Evolutionary conservation across 106 monocot species (phyloP).

Genomic region (Dioscorea dumetorum): DNA sequence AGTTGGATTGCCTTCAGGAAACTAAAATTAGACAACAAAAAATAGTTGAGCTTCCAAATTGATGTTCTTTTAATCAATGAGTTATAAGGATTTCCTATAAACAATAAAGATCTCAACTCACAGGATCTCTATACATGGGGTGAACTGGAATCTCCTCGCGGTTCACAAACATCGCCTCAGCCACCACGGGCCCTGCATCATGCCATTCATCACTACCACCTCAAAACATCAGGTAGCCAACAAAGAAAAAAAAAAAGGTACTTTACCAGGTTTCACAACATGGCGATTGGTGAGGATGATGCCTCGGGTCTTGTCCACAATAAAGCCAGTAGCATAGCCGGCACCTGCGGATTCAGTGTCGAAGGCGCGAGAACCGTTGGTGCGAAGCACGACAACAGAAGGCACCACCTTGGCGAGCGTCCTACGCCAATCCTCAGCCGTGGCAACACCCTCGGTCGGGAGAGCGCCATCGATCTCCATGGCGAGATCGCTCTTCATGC

Average conservation of each 20-base stretch:
- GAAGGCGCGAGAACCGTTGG: constrained; percentile 71
- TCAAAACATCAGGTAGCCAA: background rate
- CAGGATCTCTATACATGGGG: constrained; percentile 89
- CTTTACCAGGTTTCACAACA: constrained; percentile 82
- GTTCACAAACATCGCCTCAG: constrained; percentile 96
- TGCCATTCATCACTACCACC: background rate
- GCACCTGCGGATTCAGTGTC: constrained; percentile 88
- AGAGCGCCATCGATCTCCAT: constrained; percentile 49
- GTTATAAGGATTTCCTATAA: background rate
- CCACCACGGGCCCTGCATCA: constrained; percentile 75
- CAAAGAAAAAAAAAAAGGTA: background rate
- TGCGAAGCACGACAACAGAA: constrained; percentile 85
- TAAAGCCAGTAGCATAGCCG: constrained; percentile 89
- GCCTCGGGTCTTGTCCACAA: constrained; percentile 68
- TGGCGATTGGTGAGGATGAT: constrained; percentile 94
- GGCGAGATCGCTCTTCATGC: constrained; percentile 28
- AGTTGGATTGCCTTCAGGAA: too few species aligned
- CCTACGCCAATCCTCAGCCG: constrained; percentile 89
- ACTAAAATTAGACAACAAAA: too few species aligned
- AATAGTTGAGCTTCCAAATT: too few species aligned
- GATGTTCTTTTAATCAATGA: too few species aligned
- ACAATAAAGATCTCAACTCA: constrained; percentile 19
- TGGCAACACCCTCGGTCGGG: constrained; percentile 39
- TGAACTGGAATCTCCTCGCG: constrained; percentile 84
- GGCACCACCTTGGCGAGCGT: constrained; percentile 79